A percentile compares a stretch with the other conserved stretches of the same genome.
Evolutionary conservation across 768 basidiomycete genomes (phyloP).

Genomic region (Lactarius sp.): DNA sequence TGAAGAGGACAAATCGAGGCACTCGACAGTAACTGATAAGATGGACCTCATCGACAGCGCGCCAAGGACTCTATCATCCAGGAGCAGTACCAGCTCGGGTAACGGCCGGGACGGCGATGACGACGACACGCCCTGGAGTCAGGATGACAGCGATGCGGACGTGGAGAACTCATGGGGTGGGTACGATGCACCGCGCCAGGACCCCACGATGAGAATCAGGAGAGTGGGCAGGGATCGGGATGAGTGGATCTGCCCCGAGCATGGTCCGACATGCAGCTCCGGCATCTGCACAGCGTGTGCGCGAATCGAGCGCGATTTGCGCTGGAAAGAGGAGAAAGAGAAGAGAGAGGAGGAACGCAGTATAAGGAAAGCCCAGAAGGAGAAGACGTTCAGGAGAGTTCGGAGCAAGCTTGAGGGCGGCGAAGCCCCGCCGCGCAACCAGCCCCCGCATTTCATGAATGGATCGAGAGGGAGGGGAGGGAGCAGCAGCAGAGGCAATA

Average conservation of each 20-base stretch:
- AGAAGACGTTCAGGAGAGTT: neutral
- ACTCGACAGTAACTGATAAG: neutral
- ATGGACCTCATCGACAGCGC: neutral
- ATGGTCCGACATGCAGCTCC: conserved; percentile 5
- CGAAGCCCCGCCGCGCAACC: neutral
- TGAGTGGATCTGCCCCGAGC: conserved; percentile 4
- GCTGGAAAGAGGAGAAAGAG: neutral
- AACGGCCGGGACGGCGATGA: neutral
- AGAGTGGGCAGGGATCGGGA: neutral
- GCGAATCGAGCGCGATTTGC: neutral
- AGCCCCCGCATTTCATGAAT: neutral
- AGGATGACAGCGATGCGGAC: neutral
- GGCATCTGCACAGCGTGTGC: conserved; percentile 12
- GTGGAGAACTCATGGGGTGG: neutral
- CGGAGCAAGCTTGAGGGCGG: neutral
- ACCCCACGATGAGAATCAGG: neutral
- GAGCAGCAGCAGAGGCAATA: neutral
- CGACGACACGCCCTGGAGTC: neutral
- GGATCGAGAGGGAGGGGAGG: neutral
- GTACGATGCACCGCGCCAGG: neutral
- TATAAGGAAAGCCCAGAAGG: neutral
- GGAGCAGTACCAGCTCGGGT: neutral
- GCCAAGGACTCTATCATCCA: neutral
- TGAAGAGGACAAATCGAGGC: neutral
- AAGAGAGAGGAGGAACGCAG: conserved; percentile 1